Evolutionary conservation across 192 early-diverging fungal species (phyloP), one percentile per base, ranked within the genome.

Genomic region (Coemansia sp.): DNA sequence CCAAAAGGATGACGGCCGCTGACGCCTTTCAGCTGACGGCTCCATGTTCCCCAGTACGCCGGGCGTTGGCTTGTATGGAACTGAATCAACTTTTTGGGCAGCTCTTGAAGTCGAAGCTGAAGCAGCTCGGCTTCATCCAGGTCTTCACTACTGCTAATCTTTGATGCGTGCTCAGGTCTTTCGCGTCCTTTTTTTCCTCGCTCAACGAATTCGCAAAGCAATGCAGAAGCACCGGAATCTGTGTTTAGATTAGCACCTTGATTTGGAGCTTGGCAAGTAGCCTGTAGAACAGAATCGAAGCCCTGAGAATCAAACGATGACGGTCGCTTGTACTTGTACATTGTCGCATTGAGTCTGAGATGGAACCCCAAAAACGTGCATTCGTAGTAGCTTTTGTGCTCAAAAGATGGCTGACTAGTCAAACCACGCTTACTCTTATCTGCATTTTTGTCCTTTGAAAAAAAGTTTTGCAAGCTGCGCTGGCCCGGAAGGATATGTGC

Each of bases 21-120:
- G 38, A 94, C 72, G 3, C 29, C 58, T 50, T 76, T 78, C 56
- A 88, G 87, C 28, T 29, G 40, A 63, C 88, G 91, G 11, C 85
- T 87, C 88, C 92, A 94, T 2, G 92, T 93, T 38, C 91, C 91
- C 86, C 66, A 48, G 64, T 73, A 71, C 18, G 60, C 63, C 45
- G 67, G 72, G n/a, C 64, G 78, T 34, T 54, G 66, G 29, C 56
- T 67, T 2, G 68, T 67, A 30, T 73, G 63, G 20, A 75, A 82
- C 33, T 82, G 70, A 28, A 73, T 20, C 22, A 72, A 61, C 61
- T 76, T 76, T 57, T 72, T 70, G 14, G 67, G 73, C 48, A 61
- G 30, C 55, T 58, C 31, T 7, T 59, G 67, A 22, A 76, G 67
- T 3, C 64, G 62, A 48, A 56, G 40, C 62, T 70, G 28, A 7